phyloP scores from a whole-genome alignment of 805 yeast species.

The Teunomyces tritomae region DNA sequence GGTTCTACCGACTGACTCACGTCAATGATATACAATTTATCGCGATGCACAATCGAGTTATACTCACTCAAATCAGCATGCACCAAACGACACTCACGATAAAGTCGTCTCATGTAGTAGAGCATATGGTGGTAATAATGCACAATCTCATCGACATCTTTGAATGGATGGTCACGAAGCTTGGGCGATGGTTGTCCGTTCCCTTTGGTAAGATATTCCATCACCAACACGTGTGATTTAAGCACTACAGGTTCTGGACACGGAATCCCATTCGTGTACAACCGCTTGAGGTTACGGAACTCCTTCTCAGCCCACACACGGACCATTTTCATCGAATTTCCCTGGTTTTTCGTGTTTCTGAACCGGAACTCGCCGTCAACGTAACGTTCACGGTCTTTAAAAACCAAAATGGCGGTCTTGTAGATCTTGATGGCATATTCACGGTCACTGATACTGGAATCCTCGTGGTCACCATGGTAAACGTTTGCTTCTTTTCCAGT shows the following conservation, averaged over 20 bases:
- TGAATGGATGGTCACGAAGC: conserved; percentile 76
- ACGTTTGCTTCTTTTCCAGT: conserved; percentile 99
- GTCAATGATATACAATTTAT: conserved; percentile 81
- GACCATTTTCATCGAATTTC: conserved; percentile 96
- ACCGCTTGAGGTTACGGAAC: conserved; percentile 84
- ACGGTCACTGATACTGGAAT: conserved; percentile 15
- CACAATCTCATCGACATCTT: conserved; percentile 61
- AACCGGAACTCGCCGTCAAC: conserved; percentile 96
- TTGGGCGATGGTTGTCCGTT: conserved; percentile 90
- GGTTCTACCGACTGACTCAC: conserved; percentile 98
- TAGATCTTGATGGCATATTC: conserved; percentile 90
- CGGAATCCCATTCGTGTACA: conserved; percentile 77
- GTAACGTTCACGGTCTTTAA: conserved; percentile 93
- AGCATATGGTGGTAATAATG: conserved; percentile 75
- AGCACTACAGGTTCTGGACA: conserved; percentile 90
- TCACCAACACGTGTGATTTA: conserved; percentile 85
- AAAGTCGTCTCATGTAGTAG: conserved; percentile 81
- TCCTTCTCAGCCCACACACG: conserved; percentile 99
- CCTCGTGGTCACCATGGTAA: conserved; percentile 69
- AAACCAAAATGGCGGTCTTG: conserved; percentile 94
- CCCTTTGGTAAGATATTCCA: conserved; percentile 85
- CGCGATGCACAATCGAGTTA: conserved; percentile 82
- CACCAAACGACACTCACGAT: conserved; percentile 82
- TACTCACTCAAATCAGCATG: conserved; percentile 98
- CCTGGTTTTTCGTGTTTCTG: conserved; percentile 77